Base-by-base conservation (phyloP, 352 stramenopile species). In the Phytopythium litorale region DNA sequence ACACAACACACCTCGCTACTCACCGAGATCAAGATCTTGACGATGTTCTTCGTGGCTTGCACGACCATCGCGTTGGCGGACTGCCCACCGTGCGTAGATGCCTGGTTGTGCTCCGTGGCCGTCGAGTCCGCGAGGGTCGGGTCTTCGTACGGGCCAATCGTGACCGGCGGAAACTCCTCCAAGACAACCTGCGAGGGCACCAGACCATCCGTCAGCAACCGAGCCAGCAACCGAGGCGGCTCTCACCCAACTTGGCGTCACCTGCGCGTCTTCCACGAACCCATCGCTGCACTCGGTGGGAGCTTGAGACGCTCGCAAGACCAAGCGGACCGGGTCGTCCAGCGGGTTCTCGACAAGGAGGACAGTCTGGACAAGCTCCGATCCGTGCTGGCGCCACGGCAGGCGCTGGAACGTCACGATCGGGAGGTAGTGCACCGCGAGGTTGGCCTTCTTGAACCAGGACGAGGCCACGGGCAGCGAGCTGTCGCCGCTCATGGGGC, bases 401-500 rank as follows among this genome's bases (percentile, higher is more conserved):
- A 91, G 70, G 19, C 63, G 63, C 59, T 89, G 79, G 53, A 92
- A 87, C 35, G 82, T 93, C 28, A 95, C 69, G 18, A 89, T 76
- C 16, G 86, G 84, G 28, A 95, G 65, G 45, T 84, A 91, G 33
- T 95, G 86, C 4, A 89, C 71, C 1, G 78, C 86, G 12, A 95
- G 65, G 46, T 84, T 92, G 32, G 86, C 84, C 54, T 95, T 95
- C 62, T 95, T 95, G 65, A 92, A 95, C 86, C 86, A 95, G 49
- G 86, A 84, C 7, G 78, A 75, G 0, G 81, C 76, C 7, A 95
- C 72, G 1, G 84, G 81, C 49, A 96, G 73, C 9, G 88, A 96
- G 51, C 79, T 92, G 66, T 96, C 88, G 19, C 86, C 88, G 60
- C 86, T 96, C 79, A 96, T 92, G 0, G 88, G 88, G 57, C 87